Conservation (phyloP, 2,329 filamentous ascomycete species). For the Sporothrix inflata region DNA sequence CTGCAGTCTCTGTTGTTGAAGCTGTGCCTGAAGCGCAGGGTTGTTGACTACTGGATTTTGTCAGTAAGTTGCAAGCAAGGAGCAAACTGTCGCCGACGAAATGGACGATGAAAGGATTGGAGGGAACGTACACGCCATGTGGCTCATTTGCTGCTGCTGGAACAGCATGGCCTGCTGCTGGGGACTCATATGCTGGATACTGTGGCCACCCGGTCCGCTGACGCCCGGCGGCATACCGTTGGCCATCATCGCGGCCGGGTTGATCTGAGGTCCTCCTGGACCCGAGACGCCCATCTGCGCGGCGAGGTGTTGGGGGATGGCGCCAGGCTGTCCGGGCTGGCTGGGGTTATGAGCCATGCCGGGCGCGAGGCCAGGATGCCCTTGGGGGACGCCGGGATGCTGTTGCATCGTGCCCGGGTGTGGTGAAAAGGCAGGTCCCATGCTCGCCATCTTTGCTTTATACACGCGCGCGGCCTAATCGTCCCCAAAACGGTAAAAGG, state of each 20-base stretch:
- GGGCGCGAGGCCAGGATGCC: slow-evolving; percentile 62
- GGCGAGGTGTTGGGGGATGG: slow-evolving; percentile 67
- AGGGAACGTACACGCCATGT: slow-evolving; percentile 41
- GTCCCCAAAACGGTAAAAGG: not conserved
- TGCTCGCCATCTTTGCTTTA: slow-evolving; percentile 69
- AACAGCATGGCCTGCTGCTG: slow-evolving; percentile 60
- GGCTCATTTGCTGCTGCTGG: slow-evolving; percentile 54
- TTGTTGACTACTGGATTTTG: slow-evolving; percentile 37
- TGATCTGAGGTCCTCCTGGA: slow-evolving; percentile 71
- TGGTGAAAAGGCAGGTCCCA: slow-evolving; percentile 65
- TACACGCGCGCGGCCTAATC: slow-evolving; percentile 18
- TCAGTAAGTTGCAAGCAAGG: not conserved
- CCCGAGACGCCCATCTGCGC: slow-evolving; percentile 72
- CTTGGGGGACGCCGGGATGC: slow-evolving; percentile 68
- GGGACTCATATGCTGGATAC: slow-evolving; percentile 72
- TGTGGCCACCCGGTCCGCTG: slow-evolving; percentile 64
- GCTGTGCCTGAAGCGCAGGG: slow-evolving; percentile 44
- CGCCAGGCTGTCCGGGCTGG: slow-evolving; percentile 67
- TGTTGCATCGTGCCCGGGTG: slow-evolving; percentile 72
- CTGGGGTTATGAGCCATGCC: slow-evolving; percentile 70
- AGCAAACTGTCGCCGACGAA: not conserved
- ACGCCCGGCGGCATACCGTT: slow-evolving; percentile 70
- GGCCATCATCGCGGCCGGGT: slow-evolving; percentile 73
- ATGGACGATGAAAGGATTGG: slow-evolving; percentile 8
- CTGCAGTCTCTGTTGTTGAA: slow-evolving; percentile 57